phyloP scores from a whole-genome alignment of 306 rosid species.

The Sphenostylis stenocarpa region DNA sequence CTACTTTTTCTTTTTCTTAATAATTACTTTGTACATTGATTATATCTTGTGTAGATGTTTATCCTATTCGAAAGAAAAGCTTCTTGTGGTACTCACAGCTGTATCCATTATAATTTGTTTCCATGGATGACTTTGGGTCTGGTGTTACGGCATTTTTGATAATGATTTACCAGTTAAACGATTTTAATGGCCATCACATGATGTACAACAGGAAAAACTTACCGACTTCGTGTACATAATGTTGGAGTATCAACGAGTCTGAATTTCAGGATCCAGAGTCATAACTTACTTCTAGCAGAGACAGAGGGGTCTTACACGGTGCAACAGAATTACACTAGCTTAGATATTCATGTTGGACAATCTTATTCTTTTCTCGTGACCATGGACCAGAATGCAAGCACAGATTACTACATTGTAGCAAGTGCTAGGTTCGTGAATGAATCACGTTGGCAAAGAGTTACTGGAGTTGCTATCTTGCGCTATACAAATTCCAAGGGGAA shows the following conservation, averaged over 20 bases:
- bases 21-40: background rate
- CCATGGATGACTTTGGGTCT: background rate
- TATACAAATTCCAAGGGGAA: constrained; percentile 92
- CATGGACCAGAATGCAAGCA: constrained; percentile 89
- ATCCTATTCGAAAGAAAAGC: background rate
- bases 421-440: constrained; percentile 93
- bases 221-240: constrained; percentile 84
- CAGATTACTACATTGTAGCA: constrained; percentile 93
- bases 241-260: constrained; percentile 93
- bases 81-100: background rate
- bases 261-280: constrained; percentile 92
- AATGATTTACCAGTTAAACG: background rate
- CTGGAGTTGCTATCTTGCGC: constrained; percentile 88
- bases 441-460: constrained; percentile 78
- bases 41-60: background rate
- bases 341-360: constrained; percentile 96
- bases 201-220: constrained; percentile 75
- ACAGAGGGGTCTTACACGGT: constrained; percentile 93
- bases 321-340: constrained; percentile 89
- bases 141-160: background rate
- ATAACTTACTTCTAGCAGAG: constrained; percentile 91
- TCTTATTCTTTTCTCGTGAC: constrained; percentile 88
- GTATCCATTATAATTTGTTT: background rate
- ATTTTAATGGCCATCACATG: background rate
- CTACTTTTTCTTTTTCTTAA: background rate